A percentile compares a stretch with the other conserved stretches of the same genome.
These are phyloP conservation scores for Pseudocercospora macadamiae DNA, from an alignment of 2,329 filamentous ascomycete genomes.

Conservation along the genomic window DNA sequence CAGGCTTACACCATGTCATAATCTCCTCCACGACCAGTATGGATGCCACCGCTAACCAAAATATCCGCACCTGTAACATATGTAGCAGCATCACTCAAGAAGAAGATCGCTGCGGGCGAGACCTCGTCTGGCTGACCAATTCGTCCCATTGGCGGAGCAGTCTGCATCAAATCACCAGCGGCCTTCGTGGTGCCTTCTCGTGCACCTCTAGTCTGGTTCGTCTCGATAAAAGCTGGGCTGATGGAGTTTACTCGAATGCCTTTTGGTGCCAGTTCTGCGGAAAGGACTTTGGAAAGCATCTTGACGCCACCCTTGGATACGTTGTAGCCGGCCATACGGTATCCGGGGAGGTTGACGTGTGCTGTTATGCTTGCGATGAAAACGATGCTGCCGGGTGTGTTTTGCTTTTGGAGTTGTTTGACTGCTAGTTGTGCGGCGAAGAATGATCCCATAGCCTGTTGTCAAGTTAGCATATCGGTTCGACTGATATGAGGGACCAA, in stretches of 20 bases:
- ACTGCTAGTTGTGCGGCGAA: conserved; percentile 40
- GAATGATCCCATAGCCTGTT: conserved; percentile 39
- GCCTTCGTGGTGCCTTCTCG: conserved; percentile 27
- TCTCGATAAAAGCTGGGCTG: conserved; percentile 33
- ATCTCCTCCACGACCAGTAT: conserved; percentile 30
- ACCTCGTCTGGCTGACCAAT: conserved; percentile 32
- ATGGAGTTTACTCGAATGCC: conserved; percentile 34
- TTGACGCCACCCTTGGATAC: conserved; percentile 36
- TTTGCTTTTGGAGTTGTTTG: conserved; percentile 38
- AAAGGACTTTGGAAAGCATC: conserved; percentile 34
- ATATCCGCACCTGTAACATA: conserved; percentile 48
- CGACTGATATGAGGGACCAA: neutral
- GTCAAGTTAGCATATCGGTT: neutral
- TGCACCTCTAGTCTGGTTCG: conserved; percentile 29
- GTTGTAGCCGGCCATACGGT: conserved; percentile 39
- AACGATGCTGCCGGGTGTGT: conserved; percentile 41
- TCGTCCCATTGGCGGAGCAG: conserved; percentile 27
- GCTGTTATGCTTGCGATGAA: conserved; percentile 42
- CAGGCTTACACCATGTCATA: conserved; percentile 20
- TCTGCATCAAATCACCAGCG: conserved; percentile 29
- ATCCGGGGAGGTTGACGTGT: conserved; percentile 37
- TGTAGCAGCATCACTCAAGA: conserved; percentile 46
- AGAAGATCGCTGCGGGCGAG: conserved; percentile 43
- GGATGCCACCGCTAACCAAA: conserved; percentile 32
- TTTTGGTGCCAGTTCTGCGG: conserved; percentile 40